Conservation (phyloP, 352 stramenopile genomes). For the Albugo laibachii region DNA sequence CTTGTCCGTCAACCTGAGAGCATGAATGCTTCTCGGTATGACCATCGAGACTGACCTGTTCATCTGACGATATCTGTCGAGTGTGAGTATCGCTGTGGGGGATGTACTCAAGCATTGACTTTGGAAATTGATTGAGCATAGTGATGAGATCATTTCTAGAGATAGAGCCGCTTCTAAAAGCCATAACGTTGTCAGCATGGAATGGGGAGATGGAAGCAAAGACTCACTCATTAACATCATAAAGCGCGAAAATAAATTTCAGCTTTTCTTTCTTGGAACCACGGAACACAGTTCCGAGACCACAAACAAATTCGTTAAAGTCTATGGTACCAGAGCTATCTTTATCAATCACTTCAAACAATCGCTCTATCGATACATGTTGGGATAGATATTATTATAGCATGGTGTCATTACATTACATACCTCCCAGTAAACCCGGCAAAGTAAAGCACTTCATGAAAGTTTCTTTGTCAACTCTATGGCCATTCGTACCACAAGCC, state of each 20-base stretch:
- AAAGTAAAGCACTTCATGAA: constrained; percentile 89
- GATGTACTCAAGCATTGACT: constrained; percentile 20
- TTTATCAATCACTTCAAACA: constrained; percentile 87
- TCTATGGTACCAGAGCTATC: constrained; percentile 71
- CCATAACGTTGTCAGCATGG: constrained; percentile 10
- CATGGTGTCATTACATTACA: background rate
- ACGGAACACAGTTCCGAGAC: constrained; percentile 52
- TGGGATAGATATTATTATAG: no score
- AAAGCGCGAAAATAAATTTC: constrained; percentile 86
- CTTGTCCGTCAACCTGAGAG: constrained; percentile 4
- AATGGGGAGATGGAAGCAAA: constrained; percentile 1
- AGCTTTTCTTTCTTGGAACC: constrained; percentile 81
- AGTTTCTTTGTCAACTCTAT: constrained; percentile 80
- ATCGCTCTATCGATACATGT: constrained; percentile 23
- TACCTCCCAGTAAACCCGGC: constrained; percentile 71
- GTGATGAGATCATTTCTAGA: constrained; percentile 67
- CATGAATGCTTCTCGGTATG: no score
- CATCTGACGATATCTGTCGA: constrained; percentile 20
- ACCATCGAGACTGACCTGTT: constrained; percentile 4
- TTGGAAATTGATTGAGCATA: constrained; percentile 72
- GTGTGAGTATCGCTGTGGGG: no score
- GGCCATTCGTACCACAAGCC: constrained; percentile 32
- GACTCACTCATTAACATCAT: constrained; percentile 69
- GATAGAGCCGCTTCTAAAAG: constrained; percentile 58
- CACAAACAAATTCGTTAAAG: constrained; percentile 85